Conservation (phyloP, 495 filamentous ascomycete species). For the Xylaria telfairii region DNA sequence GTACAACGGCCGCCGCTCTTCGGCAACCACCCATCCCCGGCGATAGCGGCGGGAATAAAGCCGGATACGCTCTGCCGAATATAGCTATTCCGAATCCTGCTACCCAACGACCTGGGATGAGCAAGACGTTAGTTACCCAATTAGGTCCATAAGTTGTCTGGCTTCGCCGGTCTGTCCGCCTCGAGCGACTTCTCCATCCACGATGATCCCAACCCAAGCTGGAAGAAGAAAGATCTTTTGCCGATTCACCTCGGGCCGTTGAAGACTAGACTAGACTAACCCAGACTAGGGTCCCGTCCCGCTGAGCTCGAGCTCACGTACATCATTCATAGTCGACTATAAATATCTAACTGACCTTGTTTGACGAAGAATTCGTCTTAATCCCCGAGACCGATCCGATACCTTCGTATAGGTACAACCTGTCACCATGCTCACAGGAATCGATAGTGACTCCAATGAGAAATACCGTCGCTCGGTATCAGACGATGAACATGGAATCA, state of each 20-base stretch:
- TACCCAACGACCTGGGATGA: not conserved
- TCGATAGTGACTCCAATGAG: not conserved
- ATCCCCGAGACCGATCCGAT: not conserved
- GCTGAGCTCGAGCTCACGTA: not conserved
- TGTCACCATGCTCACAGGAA: not conserved
- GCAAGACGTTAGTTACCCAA: not conserved
- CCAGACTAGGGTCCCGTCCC: not conserved
- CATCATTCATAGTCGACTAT: not conserved
- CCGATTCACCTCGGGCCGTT: slow-evolving; percentile 7
- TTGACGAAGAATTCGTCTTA: not conserved
- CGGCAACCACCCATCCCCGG: not conserved
- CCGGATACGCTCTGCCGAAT: slow-evolving; percentile 2
- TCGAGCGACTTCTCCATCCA: not conserved
- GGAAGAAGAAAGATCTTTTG: not conserved
- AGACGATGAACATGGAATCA: slow-evolving; percentile 16
- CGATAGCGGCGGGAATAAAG: slow-evolving; percentile 6
- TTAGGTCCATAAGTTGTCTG: not conserved
- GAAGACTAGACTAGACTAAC: not conserved
- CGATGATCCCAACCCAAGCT: not conserved
- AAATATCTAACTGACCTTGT: not conserved
- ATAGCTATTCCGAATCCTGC: not conserved
- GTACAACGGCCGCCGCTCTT: not conserved
- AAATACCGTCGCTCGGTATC: slow-evolving; percentile 16
- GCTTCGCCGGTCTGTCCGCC: not conserved
- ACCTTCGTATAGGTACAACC: not conserved